phyloP scores from a whole-genome alignment of 2,329 filamentous ascomycete genomes.

The Colletotrichum brevisporum region DNA sequence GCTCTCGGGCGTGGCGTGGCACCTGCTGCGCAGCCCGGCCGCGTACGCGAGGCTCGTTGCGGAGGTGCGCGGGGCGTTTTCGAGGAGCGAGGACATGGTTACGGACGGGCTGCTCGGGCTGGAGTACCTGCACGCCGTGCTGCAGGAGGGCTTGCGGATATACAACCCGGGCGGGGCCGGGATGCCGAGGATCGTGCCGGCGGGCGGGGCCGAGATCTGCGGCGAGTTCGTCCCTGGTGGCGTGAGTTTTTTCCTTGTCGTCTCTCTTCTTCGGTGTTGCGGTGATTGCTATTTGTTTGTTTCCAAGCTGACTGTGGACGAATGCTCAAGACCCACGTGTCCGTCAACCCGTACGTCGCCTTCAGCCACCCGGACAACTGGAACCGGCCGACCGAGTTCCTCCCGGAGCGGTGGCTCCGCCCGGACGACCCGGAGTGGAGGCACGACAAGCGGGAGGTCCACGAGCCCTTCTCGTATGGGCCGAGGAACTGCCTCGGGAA shows the following conservation, averaged over 20 bases:
- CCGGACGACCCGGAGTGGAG: constrained; percentile 31
- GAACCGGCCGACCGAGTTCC: constrained; percentile 58
- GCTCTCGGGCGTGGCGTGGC: constrained; percentile 57
- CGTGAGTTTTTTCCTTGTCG: constrained; percentile 45
- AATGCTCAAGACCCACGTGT: constrained; percentile 21
- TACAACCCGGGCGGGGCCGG: constrained; percentile 46
- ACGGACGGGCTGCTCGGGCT: constrained; percentile 48
- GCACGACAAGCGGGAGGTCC: constrained; percentile 57
- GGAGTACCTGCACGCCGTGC: constrained; percentile 55
- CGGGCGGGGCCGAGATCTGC: constrained; percentile 50
- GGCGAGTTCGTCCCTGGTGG: constrained; percentile 50
- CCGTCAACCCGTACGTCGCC: constrained; percentile 30
- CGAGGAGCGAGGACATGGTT: constrained; percentile 54
- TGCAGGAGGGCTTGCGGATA: constrained; percentile 58
- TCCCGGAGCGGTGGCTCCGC: constrained; percentile 61
- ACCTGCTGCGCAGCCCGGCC: constrained; percentile 52
- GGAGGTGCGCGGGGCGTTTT: constrained; percentile 57
- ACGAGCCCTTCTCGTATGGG: constrained; percentile 64
- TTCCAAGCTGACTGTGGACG: background rate
- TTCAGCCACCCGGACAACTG: constrained; percentile 53
- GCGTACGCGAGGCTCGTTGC: constrained; percentile 47
- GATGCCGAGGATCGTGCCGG: constrained; percentile 47
- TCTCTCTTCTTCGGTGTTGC: too few species aligned
- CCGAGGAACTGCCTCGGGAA: constrained; percentile 65
- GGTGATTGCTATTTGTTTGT: background rate